A percentile compares a stretch with the other conserved stretches of the same genome.
Conservation (phyloP, 176 grass and related monocot species). For the Hordeum vulgare region DNA sequence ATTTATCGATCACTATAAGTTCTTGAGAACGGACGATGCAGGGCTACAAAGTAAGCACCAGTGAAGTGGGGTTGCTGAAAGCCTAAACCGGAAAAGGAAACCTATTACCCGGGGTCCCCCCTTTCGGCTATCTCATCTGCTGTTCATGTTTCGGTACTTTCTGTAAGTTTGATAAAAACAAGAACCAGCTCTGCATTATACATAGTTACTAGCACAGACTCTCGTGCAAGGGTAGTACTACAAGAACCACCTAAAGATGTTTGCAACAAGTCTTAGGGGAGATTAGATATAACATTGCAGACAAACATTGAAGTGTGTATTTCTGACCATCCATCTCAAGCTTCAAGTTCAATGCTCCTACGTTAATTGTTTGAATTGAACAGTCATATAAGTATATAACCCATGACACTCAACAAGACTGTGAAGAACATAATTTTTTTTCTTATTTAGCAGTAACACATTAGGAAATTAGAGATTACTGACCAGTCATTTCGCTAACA, state of each 20-base stretch:
- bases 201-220: background rate
- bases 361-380: constrained; percentile 1
- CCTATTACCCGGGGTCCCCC: too few species aligned
- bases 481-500: constrained; percentile 71
- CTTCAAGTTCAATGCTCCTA: background rate
- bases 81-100: too few species aligned
- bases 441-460: constrained; percentile 7
- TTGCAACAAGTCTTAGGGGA: background rate
- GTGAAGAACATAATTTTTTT: background rate
- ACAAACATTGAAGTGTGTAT: constrained; percentile 7
- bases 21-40: constrained; percentile 7
- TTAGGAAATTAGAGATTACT: constrained; percentile 18
- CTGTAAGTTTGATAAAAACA: background rate
- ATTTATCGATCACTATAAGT: constrained; percentile 23
- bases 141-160: background rate
- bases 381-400: background rate
- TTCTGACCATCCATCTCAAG: constrained; percentile 2
- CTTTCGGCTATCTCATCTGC: too few species aligned
- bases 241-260: background rate
- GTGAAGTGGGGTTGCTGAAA: background rate
- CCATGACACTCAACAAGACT: background rate
- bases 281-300: background rate
- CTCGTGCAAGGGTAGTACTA: background rate
- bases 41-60: constrained; percentile 13
- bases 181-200: constrained; percentile 1